Evolutionary conservation across 2,329 filamentous ascomycete genomes (phyloP).

Genomic region (Clarireedia monteithiana): DNA sequence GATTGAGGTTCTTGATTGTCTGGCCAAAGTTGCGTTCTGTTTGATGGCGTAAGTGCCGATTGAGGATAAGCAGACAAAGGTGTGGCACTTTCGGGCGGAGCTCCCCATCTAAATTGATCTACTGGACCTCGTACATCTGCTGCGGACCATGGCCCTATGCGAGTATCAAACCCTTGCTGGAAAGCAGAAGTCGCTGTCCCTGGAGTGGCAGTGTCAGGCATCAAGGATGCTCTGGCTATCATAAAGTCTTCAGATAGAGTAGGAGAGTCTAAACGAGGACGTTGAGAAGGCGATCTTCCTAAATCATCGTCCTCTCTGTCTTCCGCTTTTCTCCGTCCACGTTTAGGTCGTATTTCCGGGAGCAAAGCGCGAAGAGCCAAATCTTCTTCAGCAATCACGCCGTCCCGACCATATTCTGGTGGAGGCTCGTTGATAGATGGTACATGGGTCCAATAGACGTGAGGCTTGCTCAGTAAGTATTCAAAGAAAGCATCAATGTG

Average conservation of each 20-base stretch:
- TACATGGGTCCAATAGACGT: conserved; percentile 73
- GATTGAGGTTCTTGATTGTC: conserved; percentile 59
- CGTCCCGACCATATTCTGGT: conserved; percentile 63
- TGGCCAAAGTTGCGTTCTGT: conserved; percentile 33
- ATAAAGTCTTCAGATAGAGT: conserved; percentile 35
- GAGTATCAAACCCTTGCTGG: conserved; percentile 18
- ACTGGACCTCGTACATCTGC: conserved; percentile 24
- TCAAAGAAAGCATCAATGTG: conserved; percentile 94
- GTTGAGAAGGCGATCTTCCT: conserved; percentile 45
- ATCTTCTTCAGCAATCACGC: conserved; percentile 79
- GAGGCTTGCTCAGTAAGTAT: conserved; percentile 70
- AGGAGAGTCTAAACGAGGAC: conserved; percentile 51
- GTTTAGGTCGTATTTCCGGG: conserved; percentile 62
- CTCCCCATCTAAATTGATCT: conserved; percentile 24
- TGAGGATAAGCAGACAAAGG: conserved; percentile 65
- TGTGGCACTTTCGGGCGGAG: conserved; percentile 47
- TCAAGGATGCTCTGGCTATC: conserved; percentile 28
- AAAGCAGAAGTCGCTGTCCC: conserved; percentile 30
- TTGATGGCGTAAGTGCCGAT: conserved; percentile 66
- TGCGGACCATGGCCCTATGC: conserved; percentile 25
- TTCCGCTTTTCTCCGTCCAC: conserved; percentile 55
- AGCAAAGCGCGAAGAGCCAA: conserved; percentile 77
- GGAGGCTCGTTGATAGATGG: conserved; percentile 57
- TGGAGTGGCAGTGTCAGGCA: conserved; percentile 33
- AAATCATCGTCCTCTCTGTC: conserved; percentile 47